Base-by-base conservation (phyloP, 2,329 filamentous ascomycete genomes). In the Helotiales sp. region DNA sequence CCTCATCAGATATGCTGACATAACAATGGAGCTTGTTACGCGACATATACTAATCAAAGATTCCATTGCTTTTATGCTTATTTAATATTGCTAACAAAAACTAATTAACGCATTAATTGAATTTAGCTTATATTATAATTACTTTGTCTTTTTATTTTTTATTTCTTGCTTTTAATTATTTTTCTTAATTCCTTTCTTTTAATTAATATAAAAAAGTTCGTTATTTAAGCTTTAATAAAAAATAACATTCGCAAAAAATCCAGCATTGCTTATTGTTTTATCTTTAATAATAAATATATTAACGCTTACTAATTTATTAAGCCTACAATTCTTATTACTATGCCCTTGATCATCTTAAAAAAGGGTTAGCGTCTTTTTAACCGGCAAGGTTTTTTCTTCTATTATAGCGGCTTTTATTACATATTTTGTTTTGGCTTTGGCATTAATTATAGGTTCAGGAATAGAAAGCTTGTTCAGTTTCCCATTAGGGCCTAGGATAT, bases 401-500 rank as follows among this genome's bases (percentile, higher is more conserved):
- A 49, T 54, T 32, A 59, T 47, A 45, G 34, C 60, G 59, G 40
- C 32, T 63, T 57, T 28, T 30, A 66, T 59, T 57, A 57, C 47
- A 59, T 58, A 37, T 58, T 66, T 45, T 6, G 6, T 45, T 17
- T 45, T 17, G 11, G 49, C 63, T 58, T 58, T 49, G 54, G 64
- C 58, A 2, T 59, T 40, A 61, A 40, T 22, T 34, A 17, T 40
- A 61, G 28, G 20, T n/a, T 5, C 57, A 32, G 15, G 37, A 13
- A 17, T n/a, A 22, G 58, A 24, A 28, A 59, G 28, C 58, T 61
- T 20, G n/a, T 50, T 24, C 45, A 60, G 11, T 17, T 45, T 45
- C 57, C 57, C 37, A 28, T 26, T 22, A 15, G 57, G 17, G 2
- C 34, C 55, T 59, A n/a, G 64, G 64, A 66, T 66, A 59, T 61